phyloP scores from a whole-genome alignment of 169 alveolate species.

The Miamiensis avidus region DNA sequence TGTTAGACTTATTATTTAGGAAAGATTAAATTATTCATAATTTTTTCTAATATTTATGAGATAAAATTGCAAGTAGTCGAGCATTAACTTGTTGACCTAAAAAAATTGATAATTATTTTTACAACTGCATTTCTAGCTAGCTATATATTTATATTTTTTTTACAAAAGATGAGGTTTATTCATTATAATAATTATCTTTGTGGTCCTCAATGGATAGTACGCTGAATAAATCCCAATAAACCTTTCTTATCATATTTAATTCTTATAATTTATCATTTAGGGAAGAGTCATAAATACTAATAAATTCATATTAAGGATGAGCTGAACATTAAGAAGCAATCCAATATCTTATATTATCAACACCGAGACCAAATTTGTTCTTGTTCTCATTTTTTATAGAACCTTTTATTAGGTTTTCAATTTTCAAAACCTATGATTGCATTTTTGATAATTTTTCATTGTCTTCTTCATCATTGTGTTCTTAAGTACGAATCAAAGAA shows the following conservation, averaged over 20 bases:
- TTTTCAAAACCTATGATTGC: not conserved
- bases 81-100: not conserved
- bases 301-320: not conserved
- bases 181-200: no score
- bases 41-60: no score
- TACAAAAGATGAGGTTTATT: not conserved
- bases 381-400: not conserved
- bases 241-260: no score
- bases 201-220: no score
- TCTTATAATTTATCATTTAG: no score
- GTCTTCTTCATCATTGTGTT: not conserved
- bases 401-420: not conserved
- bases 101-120: not conserved
- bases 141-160: no score
- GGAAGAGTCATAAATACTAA: not conserved
- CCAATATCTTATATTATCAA: not conserved
- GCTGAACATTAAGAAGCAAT: not conserved
- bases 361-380: not conserved
- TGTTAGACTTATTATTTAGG: not conserved
- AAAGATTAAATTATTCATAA: no score
- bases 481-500: not conserved
- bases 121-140: not conserved
- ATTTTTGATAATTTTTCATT: not conserved
- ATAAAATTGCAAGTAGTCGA: no score
- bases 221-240: no score